phyloP scores from a whole-genome alignment of 306 rosid species.

The Medicago arabica region DNA sequence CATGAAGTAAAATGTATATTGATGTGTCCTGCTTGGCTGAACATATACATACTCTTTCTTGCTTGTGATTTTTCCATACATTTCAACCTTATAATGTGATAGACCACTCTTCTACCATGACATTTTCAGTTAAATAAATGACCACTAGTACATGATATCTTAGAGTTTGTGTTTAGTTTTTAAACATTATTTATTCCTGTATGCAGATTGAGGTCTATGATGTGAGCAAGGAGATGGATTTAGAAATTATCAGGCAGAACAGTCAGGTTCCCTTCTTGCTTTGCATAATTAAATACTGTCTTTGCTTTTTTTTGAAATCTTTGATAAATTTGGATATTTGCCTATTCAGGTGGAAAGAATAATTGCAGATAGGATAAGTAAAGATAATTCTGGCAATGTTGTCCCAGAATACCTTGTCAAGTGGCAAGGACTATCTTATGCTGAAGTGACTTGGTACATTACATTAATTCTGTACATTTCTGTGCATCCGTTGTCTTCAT shows the following conservation, averaged over 20 bases:
- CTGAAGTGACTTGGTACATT: conserved; percentile 94
- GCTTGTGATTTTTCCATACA: neutral
- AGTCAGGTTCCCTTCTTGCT: conserved; percentile 76
- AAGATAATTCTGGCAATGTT: conserved; percentile 77
- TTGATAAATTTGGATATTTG: conserved; percentile 14
- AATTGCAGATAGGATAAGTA: conserved; percentile 83
- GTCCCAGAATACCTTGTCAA: conserved; percentile 92
- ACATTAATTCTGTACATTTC: conserved; percentile 36
- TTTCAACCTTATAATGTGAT: neutral
- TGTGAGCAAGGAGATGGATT: conserved; percentile 99
- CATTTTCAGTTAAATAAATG: neutral
- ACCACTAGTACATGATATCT: conserved; percentile 7
- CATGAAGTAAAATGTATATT: conserved; percentile 6
- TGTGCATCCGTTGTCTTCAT: conserved; percentile 4
- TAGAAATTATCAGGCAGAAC: conserved; percentile 96
- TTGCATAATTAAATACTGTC: conserved; percentile 22
- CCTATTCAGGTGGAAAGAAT: conserved; percentile 85
- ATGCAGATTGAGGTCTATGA: conserved; percentile 93
- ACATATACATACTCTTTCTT: neutral
- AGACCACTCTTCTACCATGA: conserved; percentile 7
- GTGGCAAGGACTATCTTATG: conserved; percentile 99
- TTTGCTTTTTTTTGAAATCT: neutral
- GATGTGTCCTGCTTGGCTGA: neutral
- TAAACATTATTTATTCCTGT: conserved; percentile 38
- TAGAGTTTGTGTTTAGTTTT: conserved; percentile 19